Evolutionary conservation across 495 filamentous ascomycete species (phyloP).

Genomic region (Tuber umbilicatum): DNA sequence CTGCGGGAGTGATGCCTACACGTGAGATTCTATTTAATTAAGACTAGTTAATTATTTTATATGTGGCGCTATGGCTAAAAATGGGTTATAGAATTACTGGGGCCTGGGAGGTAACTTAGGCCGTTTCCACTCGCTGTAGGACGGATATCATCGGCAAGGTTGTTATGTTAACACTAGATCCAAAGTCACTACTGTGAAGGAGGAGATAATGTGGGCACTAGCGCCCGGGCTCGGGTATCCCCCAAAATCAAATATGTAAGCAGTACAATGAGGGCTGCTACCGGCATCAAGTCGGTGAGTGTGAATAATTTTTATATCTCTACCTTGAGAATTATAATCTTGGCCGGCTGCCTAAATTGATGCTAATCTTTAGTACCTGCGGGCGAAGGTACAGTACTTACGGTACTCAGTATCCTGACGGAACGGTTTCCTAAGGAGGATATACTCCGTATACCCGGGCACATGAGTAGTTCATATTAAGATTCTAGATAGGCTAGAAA

Average conservation of each 20-base stretch:
- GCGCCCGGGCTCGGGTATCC: conserved; percentile 68
- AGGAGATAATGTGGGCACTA: conserved; percentile 75
- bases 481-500: conserved; percentile 63
- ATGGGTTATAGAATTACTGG: conserved; percentile 54
- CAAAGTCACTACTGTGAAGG: conserved; percentile 59
- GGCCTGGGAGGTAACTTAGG: conserved; percentile 69
- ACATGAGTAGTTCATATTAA: conserved; percentile 69
- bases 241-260: too few relatives aligned
- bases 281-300: conserved; percentile 48
- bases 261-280: too few relatives aligned
- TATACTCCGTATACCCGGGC: conserved; percentile 65
- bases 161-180: conserved; percentile 66
- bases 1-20: conserved; percentile 73
- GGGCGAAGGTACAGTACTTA: conserved; percentile 57
- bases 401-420: conserved; percentile 58
- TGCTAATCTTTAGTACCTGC: background rate
- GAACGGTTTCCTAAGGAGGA: conserved; percentile 58
- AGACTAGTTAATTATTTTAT: background rate
- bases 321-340: background rate
- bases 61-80: background rate
- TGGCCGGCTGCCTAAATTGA: background rate
- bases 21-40: conserved; percentile 23
- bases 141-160: conserved; percentile 69
- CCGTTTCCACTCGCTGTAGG: conserved; percentile 65
- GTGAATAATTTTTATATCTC: background rate